phyloP scores from a whole-genome alignment of 2,329 filamentous ascomycete genomes.

The Xylariaceae sp. region DNA sequence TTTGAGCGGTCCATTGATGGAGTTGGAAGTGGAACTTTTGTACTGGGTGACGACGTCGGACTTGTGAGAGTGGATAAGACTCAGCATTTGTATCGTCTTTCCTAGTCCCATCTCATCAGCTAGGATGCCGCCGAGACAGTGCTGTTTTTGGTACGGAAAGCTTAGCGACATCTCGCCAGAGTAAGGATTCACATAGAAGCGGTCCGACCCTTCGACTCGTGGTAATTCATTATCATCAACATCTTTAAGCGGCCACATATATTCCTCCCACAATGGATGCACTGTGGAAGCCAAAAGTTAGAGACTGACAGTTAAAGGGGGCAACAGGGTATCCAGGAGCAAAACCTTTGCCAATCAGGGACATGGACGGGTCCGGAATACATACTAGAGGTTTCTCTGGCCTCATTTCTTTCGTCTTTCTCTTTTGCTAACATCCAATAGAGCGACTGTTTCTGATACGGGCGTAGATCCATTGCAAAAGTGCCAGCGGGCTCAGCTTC shows the following conservation, averaged over 20 bases:
- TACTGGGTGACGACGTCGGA: slow-evolving; percentile 46
- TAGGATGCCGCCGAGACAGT: slow-evolving; percentile 86
- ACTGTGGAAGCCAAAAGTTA: slow-evolving; percentile 34
- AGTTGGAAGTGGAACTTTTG: slow-evolving; percentile 34
- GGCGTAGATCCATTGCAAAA: slow-evolving; percentile 77
- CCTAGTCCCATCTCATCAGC: slow-evolving; percentile 97
- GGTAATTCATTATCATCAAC: slow-evolving; percentile 75
- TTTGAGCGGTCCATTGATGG: slow-evolving; percentile 57
- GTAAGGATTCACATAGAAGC: slow-evolving; percentile 95
- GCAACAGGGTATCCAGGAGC: not conserved
- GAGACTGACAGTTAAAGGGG: not conserved
- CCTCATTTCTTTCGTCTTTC: slow-evolving; percentile 64
- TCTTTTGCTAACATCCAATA: slow-evolving; percentile 97
- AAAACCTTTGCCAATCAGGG: not conserved
- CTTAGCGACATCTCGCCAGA: slow-evolving; percentile 88
- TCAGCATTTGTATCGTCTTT: slow-evolving; percentile 98
- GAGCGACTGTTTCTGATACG: slow-evolving; percentile 92
- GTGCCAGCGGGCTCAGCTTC: slow-evolving; percentile 76
- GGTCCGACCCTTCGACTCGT: slow-evolving; percentile 56
- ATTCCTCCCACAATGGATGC: slow-evolving; percentile 98
- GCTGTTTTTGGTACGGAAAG: slow-evolving; percentile 90
- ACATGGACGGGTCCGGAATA: not conserved
- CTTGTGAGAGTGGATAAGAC: slow-evolving; percentile 79
- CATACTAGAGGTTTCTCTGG: slow-evolving; percentile 61
- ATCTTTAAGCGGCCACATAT: slow-evolving; percentile 82